phyloP scores from a whole-genome alignment of 2,329 filamentous ascomycete genomes.

The Lecanicillium sp. region DNA sequence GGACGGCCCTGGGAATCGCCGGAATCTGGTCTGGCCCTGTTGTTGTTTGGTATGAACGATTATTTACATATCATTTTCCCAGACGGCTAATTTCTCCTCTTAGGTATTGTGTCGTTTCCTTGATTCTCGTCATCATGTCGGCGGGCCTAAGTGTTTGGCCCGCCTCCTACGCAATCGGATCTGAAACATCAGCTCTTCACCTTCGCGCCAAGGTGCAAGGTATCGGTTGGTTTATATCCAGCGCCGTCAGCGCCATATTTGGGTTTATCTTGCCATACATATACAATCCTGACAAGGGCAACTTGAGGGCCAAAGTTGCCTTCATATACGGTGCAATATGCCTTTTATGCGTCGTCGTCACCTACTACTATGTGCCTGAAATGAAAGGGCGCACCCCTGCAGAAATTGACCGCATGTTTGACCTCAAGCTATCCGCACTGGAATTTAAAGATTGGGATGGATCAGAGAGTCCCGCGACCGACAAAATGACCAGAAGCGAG shows the following conservation, averaged over 20 bases:
- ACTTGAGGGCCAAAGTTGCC: slow-evolving; percentile 32
- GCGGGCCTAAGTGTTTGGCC: slow-evolving; percentile 35
- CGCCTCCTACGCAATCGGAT: slow-evolving; percentile 30
- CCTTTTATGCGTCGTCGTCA: slow-evolving; percentile 23
- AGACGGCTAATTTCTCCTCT: neutral
- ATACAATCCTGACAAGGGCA: slow-evolving; percentile 32
- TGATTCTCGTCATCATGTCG: slow-evolving; percentile 36
- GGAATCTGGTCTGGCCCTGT: slow-evolving; percentile 31
- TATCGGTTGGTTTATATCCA: slow-evolving; percentile 33
- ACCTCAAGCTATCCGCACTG: slow-evolving; percentile 17
- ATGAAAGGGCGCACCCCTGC: slow-evolving; percentile 39
- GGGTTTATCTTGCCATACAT: slow-evolving; percentile 42
- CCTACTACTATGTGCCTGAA: slow-evolving; percentile 43
- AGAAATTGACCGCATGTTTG: slow-evolving; percentile 39
- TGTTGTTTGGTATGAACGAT: slow-evolving; percentile 14
- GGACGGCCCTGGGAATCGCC: slow-evolving; percentile 38
- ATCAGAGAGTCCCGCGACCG: too few species aligned
- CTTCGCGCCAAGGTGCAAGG: slow-evolving; percentile 35
- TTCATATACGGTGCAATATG: slow-evolving; percentile 31
- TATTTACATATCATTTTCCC: slow-evolving; percentile 25
- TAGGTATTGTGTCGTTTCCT: slow-evolving; percentile 21
- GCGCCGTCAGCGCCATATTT: slow-evolving; percentile 32
- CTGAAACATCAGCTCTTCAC: slow-evolving; percentile 34
- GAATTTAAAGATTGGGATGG: slow-evolving; percentile 14
- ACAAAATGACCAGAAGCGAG: too few species aligned